Conservation (phyloP, 179 eudicot genomes). For the Drosera spatulata region DNA sequence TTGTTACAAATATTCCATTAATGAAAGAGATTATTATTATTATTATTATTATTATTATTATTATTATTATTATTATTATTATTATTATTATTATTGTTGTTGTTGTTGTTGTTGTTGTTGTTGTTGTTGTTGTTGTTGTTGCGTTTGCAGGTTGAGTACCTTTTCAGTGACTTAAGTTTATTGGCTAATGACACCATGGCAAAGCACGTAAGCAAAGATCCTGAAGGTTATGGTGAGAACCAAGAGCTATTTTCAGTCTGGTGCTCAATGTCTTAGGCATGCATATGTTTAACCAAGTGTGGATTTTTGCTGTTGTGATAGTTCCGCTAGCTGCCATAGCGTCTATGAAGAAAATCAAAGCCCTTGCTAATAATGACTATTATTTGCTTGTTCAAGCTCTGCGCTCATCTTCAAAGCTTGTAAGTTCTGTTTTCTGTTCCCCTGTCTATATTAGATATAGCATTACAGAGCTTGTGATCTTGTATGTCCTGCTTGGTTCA, state of each 20-base stretch:
- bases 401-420: constrained; percentile 60
- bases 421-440: constrained; percentile 15
- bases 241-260: not conserved
- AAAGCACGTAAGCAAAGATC: constrained; percentile 71
- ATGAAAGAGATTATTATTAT: too few species aligned
- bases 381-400: constrained; percentile 63
- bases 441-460: too few species aligned
- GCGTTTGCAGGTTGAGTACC: constrained; percentile 64
- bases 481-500: not conserved
- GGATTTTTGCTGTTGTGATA: constrained; percentile 20
- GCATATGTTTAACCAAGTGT: not conserved
- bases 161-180: constrained; percentile 86
- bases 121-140: not conserved
- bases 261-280: not conserved
- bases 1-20: too few species aligned
- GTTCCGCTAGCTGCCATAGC: constrained; percentile 76
- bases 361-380: constrained; percentile 40
- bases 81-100: too few species aligned
- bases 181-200: constrained; percentile 79
- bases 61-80: too few species aligned
- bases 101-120: too few species aligned
- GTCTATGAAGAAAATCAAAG: constrained; percentile 76
- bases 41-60: too few species aligned
- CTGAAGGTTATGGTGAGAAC: constrained; percentile 76
- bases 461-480: not conserved